These are phyloP conservation scores for Acer yangbiense DNA, from an alignment of 345 rosid genomes.

Conservation along the genomic window DNA sequence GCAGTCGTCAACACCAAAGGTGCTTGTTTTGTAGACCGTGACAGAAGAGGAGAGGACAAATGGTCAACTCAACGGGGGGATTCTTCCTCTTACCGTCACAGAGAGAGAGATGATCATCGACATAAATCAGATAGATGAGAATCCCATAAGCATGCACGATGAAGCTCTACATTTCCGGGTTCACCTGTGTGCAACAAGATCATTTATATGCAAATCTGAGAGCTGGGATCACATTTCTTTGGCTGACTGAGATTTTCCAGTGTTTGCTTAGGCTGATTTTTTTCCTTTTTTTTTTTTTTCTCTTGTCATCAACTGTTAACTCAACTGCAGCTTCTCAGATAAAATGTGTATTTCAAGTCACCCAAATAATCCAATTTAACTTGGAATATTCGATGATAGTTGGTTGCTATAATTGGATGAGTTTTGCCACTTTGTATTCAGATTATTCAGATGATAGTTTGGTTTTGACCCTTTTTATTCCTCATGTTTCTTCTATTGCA, in stretches of 20 bases:
- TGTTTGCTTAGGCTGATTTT: neutral
- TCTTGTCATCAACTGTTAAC: neutral
- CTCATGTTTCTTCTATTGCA: neutral
- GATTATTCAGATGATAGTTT: neutral
- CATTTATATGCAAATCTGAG: neutral
- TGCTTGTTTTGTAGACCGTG: too few relatives aligned
- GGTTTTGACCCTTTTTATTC: neutral
- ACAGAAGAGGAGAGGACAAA: constrained; percentile 23
- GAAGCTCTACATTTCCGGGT: neutral
- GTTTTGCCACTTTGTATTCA: neutral
- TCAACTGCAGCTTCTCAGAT: neutral
- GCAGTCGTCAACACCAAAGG: too few relatives aligned
- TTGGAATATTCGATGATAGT: neutral
- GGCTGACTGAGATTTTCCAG: neutral
- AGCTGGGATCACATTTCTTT: neutral
- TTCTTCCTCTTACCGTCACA: constrained; percentile 31
- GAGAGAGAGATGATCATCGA: constrained; percentile 31
- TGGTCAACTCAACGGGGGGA: constrained; percentile 21
- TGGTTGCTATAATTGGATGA: neutral
- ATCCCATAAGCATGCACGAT: neutral
- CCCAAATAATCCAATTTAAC: neutral
- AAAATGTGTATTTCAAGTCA: neutral
- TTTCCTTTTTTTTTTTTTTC: neutral
- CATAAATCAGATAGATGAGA: constrained; percentile 29
- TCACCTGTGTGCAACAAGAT: neutral